Percentiles rank a stretch among this genome's conserved stretches.
Evolutionary conservation across 2,329 filamentous ascomycete genomes (phyloP).

Genomic region (Ophiostoma perfectum): DNA sequence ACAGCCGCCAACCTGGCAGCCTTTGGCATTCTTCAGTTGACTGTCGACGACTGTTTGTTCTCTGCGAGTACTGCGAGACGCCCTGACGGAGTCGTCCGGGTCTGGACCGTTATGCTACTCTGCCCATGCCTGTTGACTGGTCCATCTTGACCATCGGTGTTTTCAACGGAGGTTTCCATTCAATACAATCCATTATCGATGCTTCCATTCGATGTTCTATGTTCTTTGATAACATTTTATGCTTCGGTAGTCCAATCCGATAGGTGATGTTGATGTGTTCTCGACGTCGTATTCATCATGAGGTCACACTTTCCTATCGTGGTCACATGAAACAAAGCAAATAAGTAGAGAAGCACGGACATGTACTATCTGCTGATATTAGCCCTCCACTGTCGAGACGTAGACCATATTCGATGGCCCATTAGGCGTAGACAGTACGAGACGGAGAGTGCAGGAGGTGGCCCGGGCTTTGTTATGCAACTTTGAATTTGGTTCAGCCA

Average conservation of each 20-base stretch:
- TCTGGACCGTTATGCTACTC: background rate
- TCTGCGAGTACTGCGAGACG: too few relatives aligned
- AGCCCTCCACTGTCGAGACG: background rate
- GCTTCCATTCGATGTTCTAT: too few relatives aligned
- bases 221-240: too few relatives aligned
- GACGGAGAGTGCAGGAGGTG: conserved; percentile 7
- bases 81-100: background rate
- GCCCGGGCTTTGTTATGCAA: conserved; percentile 15
- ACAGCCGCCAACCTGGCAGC: too few relatives aligned
- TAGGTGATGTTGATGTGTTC: background rate
- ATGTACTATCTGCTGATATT: background rate
- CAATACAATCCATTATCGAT: too few relatives aligned
- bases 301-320: conserved; percentile 10
- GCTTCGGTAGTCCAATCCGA: too few relatives aligned
- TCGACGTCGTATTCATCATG: background rate
- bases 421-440: background rate
- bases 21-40: background rate
- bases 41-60: too few relatives aligned
- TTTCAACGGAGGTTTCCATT: background rate
- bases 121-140: background rate
- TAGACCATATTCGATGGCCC: background rate
- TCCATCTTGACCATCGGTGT: background rate
- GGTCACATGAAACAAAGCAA: conserved; percentile 8
- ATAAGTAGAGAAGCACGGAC: conserved; percentile 11
- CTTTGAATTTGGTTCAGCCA: conserved; percentile 14